These are phyloP conservation scores for Globisporangium radiosum DNA, from an alignment of 352 stramenopile species.

Conservation along the genomic window DNA sequence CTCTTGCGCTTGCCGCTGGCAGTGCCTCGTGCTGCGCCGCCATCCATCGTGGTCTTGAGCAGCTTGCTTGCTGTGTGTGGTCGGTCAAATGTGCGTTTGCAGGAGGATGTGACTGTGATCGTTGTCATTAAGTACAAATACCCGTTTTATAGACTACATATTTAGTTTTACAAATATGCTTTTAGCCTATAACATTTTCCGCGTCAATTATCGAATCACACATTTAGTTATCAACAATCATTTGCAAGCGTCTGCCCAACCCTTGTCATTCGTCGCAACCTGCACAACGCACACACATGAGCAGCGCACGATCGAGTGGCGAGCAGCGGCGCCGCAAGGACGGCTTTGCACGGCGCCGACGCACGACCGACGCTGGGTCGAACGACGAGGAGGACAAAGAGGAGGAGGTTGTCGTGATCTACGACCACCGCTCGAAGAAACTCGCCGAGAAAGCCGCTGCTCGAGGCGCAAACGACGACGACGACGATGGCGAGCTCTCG, in stretches of 20 bases:
- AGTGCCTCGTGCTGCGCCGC: neutral
- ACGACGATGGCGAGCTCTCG: slow-evolving; percentile 9
- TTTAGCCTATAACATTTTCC: no score
- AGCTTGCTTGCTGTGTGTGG: neutral
- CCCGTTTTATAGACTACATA: neutral
- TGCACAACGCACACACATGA: neutral
- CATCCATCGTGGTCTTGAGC: neutral
- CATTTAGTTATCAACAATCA: neutral
- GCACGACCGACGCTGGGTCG: neutral
- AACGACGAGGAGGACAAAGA: neutral
- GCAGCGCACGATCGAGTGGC: slow-evolving; percentile 12
- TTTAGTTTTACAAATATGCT: no score
- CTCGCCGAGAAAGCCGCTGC: slow-evolving; percentile 17
- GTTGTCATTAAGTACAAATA: neutral
- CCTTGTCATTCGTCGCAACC: no score
- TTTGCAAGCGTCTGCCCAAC: no score
- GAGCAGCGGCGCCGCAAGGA: slow-evolving; percentile 11
- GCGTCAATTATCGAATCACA: neutral
- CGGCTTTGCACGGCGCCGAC: slow-evolving; percentile 11
- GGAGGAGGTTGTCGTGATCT: slow-evolving; percentile 28
- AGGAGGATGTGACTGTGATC: neutral
- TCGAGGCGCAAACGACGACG: slow-evolving; percentile 6
- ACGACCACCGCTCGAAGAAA: slow-evolving; percentile 39
- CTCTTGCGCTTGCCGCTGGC: neutral
- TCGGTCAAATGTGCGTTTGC: neutral